Percentiles rank a stretch among this genome's conserved stretches.
Conservation (phyloP, 345 rosid species). For the Melaleuca alternifolia region DNA sequence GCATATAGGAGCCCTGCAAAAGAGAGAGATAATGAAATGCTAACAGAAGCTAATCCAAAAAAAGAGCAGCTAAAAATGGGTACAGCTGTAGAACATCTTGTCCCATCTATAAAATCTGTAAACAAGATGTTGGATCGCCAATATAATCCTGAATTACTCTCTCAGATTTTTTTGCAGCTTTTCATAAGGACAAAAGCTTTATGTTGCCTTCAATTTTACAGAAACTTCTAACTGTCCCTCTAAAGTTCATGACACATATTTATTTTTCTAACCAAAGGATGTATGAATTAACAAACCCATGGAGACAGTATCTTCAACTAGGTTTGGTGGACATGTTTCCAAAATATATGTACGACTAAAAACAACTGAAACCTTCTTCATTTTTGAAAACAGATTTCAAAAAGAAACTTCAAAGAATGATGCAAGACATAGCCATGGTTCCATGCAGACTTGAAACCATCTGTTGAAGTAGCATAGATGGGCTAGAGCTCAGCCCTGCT, state of each 20-base stretch:
- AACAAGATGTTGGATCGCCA: not conserved
- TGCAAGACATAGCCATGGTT: not conserved
- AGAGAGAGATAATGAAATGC: not conserved
- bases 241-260: not conserved
- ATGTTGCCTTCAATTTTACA: not conserved
- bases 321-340: not conserved
- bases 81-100: not conserved
- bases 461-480: not conserved
- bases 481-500: not conserved
- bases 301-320: too few species aligned
- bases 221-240: not conserved
- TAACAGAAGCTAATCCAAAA: not conserved
- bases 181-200: not conserved
- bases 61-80: not conserved
- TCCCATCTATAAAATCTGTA: not conserved
- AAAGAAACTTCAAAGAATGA: not conserved
- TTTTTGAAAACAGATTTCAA: not conserved
- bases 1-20: slow-evolving; percentile 38
- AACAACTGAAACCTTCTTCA: not conserved
- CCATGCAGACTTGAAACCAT: not conserved
- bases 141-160: not conserved
- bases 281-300: not conserved
- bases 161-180: not conserved
- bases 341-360: not conserved
- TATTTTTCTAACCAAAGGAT: not conserved